phyloP scores from a whole-genome alignment of 106 monocot genomes.

The Alisma plantagoaquatica region DNA sequence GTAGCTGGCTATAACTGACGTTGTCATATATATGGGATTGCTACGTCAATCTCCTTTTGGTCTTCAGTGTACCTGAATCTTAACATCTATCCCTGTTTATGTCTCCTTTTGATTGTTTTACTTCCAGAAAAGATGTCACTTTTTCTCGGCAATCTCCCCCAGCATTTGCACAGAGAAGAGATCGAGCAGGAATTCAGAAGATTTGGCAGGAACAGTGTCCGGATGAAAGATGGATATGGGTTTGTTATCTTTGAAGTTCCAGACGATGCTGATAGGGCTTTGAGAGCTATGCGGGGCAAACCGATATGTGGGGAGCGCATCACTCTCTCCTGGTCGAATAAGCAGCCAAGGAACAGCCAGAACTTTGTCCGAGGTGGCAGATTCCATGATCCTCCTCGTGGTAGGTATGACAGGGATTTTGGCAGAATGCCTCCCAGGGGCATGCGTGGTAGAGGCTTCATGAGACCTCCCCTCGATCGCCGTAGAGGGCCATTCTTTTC shows the following conservation, averaged over 20 bases:
- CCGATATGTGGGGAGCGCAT: conserved; percentile 36
- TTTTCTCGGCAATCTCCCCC: conserved; percentile 43
- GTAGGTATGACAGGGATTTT: conserved; percentile 20
- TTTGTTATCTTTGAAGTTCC: conserved; percentile 47
- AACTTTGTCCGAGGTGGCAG: conserved; percentile 12
- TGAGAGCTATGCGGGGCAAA: conserved; percentile 38
- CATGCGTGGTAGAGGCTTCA: too few relatives aligned
- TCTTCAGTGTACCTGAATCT: too few relatives aligned
- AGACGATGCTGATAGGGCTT: conserved; percentile 47
- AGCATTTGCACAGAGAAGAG: conserved; percentile 24
- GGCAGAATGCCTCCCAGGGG: too few relatives aligned
- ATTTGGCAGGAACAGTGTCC: conserved; percentile 38
- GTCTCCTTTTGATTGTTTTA: too few relatives aligned
- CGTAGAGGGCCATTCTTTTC: conserved; percentile 3
- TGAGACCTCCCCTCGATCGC: too few relatives aligned
- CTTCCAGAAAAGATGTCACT: conserved; percentile 86
- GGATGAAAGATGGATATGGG: conserved; percentile 56
- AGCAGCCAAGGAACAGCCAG: conserved; percentile 32
- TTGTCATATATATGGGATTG: too few relatives aligned
- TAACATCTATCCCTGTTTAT: too few relatives aligned
- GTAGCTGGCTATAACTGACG: too few relatives aligned
- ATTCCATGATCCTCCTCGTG: conserved; percentile 21
- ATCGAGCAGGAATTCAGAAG: conserved; percentile 48
- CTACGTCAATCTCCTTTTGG: too few relatives aligned
- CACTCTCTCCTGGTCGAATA: conserved; percentile 49